A percentile compares a stretch with the other conserved stretches of the same genome.
Evolutionary conservation across 2,329 filamentous ascomycete species (phyloP).

Genomic region (Pestalotiopsis sp.): DNA sequence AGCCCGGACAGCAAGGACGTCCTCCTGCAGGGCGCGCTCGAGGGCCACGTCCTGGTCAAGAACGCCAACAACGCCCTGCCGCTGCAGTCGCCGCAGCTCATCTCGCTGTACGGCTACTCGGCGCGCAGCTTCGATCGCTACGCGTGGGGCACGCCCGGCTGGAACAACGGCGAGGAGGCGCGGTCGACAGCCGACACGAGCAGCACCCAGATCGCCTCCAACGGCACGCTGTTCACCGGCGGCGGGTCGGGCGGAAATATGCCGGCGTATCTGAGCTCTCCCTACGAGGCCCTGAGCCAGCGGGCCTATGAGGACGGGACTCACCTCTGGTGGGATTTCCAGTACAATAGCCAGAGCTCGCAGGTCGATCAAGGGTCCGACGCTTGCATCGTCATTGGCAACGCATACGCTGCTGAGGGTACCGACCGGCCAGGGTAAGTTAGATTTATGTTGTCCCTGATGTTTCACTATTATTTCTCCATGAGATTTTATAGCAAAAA

Average conservation of each 20-base stretch:
- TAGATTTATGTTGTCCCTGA: background rate
- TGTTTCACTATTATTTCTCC: no score
- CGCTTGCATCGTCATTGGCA: constrained; percentile 62
- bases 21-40: constrained; percentile 57
- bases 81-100: constrained; percentile 48
- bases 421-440: constrained; percentile 49
- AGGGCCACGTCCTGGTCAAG: constrained; percentile 66
- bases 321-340: constrained; percentile 49
- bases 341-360: constrained; percentile 33
- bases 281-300: constrained; percentile 42
- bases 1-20: constrained; percentile 35
- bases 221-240: constrained; percentile 49
- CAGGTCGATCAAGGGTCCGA: constrained; percentile 45
- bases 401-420: constrained; percentile 66
- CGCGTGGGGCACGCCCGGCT: constrained; percentile 34
- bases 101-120: constrained; percentile 66
- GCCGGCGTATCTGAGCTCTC: constrained; percentile 34
- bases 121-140: constrained; percentile 45
- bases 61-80: constrained; percentile 59
- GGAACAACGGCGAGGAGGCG: constrained; percentile 28
- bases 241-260: constrained; percentile 45
- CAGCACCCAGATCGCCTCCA: constrained; percentile 39
- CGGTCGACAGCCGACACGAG: constrained; percentile 13
- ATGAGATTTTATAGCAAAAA: no score
- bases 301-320: constrained; percentile 47